These are phyloP conservation scores for Pleurotus salmoneostramineus DNA, from an alignment of 768 basidiomycete species.

Conservation along the genomic window DNA sequence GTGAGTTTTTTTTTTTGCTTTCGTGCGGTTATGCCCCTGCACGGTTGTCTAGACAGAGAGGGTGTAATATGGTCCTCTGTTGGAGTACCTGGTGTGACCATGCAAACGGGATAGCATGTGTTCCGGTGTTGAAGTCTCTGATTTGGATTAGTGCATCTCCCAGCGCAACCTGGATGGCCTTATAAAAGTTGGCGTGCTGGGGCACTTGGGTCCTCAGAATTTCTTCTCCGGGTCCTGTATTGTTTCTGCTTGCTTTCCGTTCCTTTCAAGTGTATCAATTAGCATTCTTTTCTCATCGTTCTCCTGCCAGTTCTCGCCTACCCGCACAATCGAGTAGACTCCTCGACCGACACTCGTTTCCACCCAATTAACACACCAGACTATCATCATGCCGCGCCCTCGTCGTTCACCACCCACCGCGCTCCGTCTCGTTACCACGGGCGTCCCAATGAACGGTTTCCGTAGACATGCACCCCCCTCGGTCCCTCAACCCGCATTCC, in stretches of 20 bases:
- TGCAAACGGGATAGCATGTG: neutral
- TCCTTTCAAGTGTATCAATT: neutral
- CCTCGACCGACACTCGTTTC: conserved; percentile 6
- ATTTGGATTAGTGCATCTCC: neutral
- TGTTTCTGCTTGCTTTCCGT: neutral
- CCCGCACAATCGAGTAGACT: conserved; percentile 10
- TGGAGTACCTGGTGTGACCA: neutral
- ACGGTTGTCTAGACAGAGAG: neutral
- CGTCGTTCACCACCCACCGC: conserved; percentile 2
- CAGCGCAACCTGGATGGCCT: too few relatives aligned
- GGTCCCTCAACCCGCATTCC: conserved; percentile 53
- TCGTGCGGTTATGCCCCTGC: neutral
- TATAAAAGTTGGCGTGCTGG: too few relatives aligned
- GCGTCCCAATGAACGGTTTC: neutral
- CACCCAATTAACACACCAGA: neutral
- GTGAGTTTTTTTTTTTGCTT: neutral
- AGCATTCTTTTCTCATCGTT: neutral
- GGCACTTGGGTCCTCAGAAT: too few relatives aligned
- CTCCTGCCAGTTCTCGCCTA: neutral
- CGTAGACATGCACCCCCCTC: conserved; percentile 54
- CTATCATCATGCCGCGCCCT: conserved; percentile 1
- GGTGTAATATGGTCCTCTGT: neutral
- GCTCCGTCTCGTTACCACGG: conserved; percentile 4
- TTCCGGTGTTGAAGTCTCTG: neutral
- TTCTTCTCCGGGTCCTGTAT: neutral